Evolutionary conservation across 2,329 filamentous ascomycete genomes (phyloP).

Genomic region (Chalara sp.): DNA sequence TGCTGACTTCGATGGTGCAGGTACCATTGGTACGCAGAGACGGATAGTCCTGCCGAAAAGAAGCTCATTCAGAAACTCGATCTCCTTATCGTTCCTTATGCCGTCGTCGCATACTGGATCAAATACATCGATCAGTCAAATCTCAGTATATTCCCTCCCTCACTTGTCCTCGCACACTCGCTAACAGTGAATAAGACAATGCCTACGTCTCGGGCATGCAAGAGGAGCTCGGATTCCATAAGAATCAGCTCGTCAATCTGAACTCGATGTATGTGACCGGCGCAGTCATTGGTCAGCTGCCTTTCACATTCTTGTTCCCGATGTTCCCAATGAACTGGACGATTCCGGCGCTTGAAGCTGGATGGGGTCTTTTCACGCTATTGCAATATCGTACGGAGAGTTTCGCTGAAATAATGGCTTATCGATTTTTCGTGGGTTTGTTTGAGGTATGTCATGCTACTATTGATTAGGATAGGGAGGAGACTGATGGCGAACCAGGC

Average conservation of each 20-base stretch:
- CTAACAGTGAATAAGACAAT: conserved; percentile 18
- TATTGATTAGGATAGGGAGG: background rate
- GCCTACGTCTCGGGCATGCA: conserved; percentile 25
- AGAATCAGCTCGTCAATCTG: conserved; percentile 39
- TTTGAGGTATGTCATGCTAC: conserved; percentile 37
- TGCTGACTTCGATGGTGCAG: too few species aligned
- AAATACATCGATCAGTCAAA: conserved; percentile 22
- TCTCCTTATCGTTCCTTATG: conserved; percentile 47
- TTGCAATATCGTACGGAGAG: conserved; percentile 29
- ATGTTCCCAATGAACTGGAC: conserved; percentile 22
- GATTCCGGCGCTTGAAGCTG: conserved; percentile 20
- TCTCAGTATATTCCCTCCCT: conserved; percentile 10
- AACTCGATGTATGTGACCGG: conserved; percentile 20
- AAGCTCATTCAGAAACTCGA: conserved; percentile 49
- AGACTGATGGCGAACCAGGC: conserved; percentile 11
- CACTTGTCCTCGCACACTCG: conserved; percentile 3
- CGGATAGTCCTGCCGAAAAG: conserved; percentile 43
- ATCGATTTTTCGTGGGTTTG: conserved; percentile 47
- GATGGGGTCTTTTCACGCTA: conserved; percentile 22
- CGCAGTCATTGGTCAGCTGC: conserved; percentile 20
- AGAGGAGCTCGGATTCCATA: conserved; percentile 39
- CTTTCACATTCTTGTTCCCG: conserved; percentile 22
- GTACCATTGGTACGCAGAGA: conserved; percentile 39
- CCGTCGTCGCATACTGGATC: conserved; percentile 47
- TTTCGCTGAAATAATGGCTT: conserved; percentile 43